Base-by-base conservation (phyloP, 805 yeast genomes). In the Candida verbasci region DNA sequence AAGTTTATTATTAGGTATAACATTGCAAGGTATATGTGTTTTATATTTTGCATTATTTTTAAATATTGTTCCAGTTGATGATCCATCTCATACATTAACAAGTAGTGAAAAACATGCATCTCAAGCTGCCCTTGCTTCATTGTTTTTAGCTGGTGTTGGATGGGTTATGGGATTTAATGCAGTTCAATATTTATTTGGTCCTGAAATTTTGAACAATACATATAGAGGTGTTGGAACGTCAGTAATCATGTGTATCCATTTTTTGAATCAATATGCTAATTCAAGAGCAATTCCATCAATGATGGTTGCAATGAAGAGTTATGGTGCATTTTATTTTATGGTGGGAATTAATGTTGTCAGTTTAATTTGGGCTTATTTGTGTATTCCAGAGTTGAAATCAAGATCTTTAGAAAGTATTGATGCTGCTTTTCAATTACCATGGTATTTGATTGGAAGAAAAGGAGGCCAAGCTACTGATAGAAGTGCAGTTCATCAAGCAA, bases 121-220 rank as follows among this genome's bases (percentile, higher is more conserved):
- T 17, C 47, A 56, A 36, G 75, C 61, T 34, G 79, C 78, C 8
- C 45, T 74, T 36, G 74, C 76, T 0, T 62, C 72, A 31, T 46
- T 74, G 21, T 72, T 59, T 46, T 46, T 74, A 16, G 58, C 63
- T 20, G 80, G 79, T 43, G 55, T 62, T 10, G 78, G 77, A 18
- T 75, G 80, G 80, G 68, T 76, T 17, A 49, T 74, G 53, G 79
- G 79, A 24, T 75, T 70, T 68, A 74, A 75, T 55, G 58, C 75
- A 1, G 55, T 72, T 29, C 79, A 74, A 48, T 74, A 73, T 46
- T 56, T 74, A 43, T 52, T 74, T 46, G 72, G 71, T 42, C 62
- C 79, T 8, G 80, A 75, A 46, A 67, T 74, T 37, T 63, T 73
- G 44, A 78, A 78, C 16, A 53, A 72, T 44, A 58, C 67, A 34